Conservation (phyloP, 768 basidiomycete species). For the Solioccasus polychromus region DNA sequence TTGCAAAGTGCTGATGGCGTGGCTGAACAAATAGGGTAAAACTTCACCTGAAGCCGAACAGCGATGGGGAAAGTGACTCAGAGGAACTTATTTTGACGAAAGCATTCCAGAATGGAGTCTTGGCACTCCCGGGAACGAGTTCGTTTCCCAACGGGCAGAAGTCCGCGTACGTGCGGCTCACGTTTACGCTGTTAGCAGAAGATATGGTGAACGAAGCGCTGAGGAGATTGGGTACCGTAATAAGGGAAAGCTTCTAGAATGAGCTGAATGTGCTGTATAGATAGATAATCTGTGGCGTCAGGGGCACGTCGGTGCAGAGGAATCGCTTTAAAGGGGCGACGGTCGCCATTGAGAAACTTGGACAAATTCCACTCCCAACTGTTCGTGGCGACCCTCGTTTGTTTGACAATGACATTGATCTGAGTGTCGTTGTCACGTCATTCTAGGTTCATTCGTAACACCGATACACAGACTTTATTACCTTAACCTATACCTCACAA, state of each 20-base stretch:
- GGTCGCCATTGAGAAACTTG: not conserved
- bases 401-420: conserved; percentile 3
- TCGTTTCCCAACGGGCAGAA: conserved; percentile 66
- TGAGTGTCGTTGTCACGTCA: conserved; percentile 20
- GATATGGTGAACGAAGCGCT: conserved; percentile 69
- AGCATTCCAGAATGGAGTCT: conserved; percentile 71
- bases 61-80: conserved; percentile 51
- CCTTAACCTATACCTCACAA: conserved; percentile 30
- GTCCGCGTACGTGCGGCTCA: conserved; percentile 68
- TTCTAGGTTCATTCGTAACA: conserved; percentile 12
- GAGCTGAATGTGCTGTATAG: conserved; percentile 13
- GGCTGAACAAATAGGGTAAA: conserved; percentile 50
- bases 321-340: conserved; percentile 3
- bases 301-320: no score
- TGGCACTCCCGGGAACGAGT: conserved; percentile 74
- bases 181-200: conserved; percentile 63
- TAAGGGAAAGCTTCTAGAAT: no score
- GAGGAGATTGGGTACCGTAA: conserved; percentile 46
- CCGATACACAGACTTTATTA: conserved; percentile 30
- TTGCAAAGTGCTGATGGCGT: conserved; percentile 3
- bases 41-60: conserved; percentile 40
- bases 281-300: conserved; percentile 5
- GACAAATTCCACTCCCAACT: no score
- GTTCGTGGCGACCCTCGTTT: no score
- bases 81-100: conserved; percentile 61